phyloP scores from a whole-genome alignment of 306 rosid species.

The Hippophae tibetana region DNA sequence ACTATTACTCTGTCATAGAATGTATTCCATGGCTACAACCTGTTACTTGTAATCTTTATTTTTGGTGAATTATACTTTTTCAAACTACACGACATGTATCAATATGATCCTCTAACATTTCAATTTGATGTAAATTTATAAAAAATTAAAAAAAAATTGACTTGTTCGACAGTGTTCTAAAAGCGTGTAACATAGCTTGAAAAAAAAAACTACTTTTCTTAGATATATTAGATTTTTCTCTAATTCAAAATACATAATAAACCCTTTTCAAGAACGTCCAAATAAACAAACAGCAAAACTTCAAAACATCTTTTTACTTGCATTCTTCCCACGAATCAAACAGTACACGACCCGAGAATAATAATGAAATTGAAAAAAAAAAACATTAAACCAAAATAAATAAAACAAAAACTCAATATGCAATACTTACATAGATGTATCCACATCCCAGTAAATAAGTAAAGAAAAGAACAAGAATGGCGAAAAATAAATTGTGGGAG shows the following conservation, averaged over 20 bases:
- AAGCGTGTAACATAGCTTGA: too few relatives aligned
- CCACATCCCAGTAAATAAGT: neutral
- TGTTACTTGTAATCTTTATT: too few relatives aligned
- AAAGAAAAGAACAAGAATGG: neutral
- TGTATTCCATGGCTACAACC: too few relatives aligned
- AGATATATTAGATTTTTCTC: too few relatives aligned
- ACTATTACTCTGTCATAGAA: neutral
- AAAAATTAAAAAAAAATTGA: too few relatives aligned
- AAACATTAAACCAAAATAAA: neutral
- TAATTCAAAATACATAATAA: neutral
- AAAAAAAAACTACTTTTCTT: too few relatives aligned
- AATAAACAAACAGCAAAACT: neutral
- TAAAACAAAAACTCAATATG: neutral
- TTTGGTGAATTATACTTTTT: too few relatives aligned
- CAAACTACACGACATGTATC: too few relatives aligned
- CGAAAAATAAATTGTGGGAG: neutral
- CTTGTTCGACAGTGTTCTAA: too few relatives aligned
- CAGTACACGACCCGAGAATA: neutral
- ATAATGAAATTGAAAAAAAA: neutral
- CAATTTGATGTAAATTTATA: too few relatives aligned
- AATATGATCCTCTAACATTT: too few relatives aligned
- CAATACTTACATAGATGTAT: neutral
- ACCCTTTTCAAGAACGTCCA: neutral
- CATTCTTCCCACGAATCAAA: slow-evolving; percentile 8
- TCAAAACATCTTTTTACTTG: neutral